Conservation (phyloP, 208 protist genomes). For the Leishmania amazonensis region DNA sequence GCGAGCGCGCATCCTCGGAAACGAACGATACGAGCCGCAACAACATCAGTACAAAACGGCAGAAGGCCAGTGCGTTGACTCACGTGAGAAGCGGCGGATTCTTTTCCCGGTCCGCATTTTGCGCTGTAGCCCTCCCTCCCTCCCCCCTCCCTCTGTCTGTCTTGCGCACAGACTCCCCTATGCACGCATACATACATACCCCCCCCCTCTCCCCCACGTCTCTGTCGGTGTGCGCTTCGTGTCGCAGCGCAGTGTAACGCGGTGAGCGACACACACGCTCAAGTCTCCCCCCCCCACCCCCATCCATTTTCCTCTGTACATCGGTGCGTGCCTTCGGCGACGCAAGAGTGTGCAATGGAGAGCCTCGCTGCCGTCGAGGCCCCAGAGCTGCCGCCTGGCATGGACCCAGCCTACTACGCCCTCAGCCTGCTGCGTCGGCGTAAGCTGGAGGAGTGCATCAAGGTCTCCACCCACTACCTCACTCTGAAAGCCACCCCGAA, state of each 20-base stretch:
- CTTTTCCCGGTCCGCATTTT: background rate
- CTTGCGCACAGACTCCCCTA: too few species aligned
- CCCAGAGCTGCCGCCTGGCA: constrained; percentile 53
- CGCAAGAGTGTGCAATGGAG: constrained; percentile 2
- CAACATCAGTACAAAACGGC: background rate
- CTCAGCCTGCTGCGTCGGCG: constrained; percentile 86
- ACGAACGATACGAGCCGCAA: background rate
- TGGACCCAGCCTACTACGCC: constrained; percentile 93
- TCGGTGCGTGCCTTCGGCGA: background rate
- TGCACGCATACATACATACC: background rate
- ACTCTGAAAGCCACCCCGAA: constrained; percentile 19
- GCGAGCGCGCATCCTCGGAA: background rate
- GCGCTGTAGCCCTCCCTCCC: background rate
- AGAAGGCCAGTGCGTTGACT: background rate
- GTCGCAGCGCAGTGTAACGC: background rate
- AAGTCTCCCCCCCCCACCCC: background rate
- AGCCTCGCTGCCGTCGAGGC: constrained; percentile 3
- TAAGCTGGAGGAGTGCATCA: constrained; percentile 83
- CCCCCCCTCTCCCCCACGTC: background rate
- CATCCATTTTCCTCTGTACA: background rate
- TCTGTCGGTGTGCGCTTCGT: background rate
- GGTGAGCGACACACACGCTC: background rate
- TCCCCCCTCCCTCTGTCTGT: background rate
- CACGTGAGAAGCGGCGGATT: background rate
- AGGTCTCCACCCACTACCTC: constrained; percentile 76